Percentiles rank a stretch among this genome's conserved stretches.
phyloP scores from a whole-genome alignment of 345 rosid species.

The Corymbia maculata region DNA sequence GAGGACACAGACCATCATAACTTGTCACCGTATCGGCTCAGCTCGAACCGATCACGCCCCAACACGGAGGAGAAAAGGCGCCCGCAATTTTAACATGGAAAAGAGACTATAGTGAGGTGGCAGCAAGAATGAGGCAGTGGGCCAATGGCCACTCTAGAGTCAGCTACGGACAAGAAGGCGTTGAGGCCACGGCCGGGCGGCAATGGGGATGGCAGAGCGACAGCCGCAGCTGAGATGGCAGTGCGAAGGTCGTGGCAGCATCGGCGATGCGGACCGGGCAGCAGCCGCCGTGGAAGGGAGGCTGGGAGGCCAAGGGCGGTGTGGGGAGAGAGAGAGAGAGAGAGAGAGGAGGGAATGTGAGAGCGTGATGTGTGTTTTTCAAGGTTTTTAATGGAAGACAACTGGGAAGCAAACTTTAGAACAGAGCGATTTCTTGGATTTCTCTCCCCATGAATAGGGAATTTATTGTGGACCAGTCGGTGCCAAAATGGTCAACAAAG shows the following conservation, averaged over 20 bases:
- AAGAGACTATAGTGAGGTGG: not conserved
- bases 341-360: not conserved
- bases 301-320: not conserved
- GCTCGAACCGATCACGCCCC: not conserved
- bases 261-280: not conserved
- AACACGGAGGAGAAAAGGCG: not conserved
- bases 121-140: not conserved
- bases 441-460: not conserved
- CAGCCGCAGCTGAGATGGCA: not conserved
- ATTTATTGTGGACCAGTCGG: fast-evolving
- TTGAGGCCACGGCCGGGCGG: not conserved
- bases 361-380: not conserved
- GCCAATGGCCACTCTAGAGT: not conserved
- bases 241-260: not conserved
- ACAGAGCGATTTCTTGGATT: not conserved
- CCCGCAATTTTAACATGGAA: not conserved
- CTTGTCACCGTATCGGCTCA: not conserved
- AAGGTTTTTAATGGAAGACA: not conserved
- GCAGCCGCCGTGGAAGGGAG: not conserved
- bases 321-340: not conserved
- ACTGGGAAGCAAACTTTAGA: not conserved
- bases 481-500: not conserved
- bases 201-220: not conserved
- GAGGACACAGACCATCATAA: not conserved
- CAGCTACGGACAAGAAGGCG: not conserved